Base-by-base conservation (phyloP, 2,329 filamentous ascomycete species). In the Bisporella sp. region DNA sequence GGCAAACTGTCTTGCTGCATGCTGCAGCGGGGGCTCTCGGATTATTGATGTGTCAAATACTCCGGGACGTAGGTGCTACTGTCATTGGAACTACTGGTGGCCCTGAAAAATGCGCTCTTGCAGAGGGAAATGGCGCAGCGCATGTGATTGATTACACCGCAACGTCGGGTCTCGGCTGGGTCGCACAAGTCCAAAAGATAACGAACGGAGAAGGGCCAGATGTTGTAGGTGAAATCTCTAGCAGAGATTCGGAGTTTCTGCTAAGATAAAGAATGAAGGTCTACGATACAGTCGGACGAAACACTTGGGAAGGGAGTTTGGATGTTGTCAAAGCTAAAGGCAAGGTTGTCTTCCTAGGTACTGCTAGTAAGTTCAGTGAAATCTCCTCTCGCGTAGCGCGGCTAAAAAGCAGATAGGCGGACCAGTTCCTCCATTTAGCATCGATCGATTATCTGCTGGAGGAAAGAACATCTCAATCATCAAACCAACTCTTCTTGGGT, bases 381-480 rank as follows among this genome's bases (percentile, higher is more conserved):
- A 39, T 11, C 13, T 39, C 35, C 35, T 11, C 9, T 11, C 13
- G 9, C 9, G 9, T 11, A 9, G 35, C 9, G 35, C 13, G 9
- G 13, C 35, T 39, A 3, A 39, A 39, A 9, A 9, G 2, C 13
- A 2, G 9, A 39, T 39, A 39, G 35, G 35, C 13, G 35, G 35
- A 13, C 35, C 86, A 4, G 86, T 93, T 1, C 82, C 83, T n/a
- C 87, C 88, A 0, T 68, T 88, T 66, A 64, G 68, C 41, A 68
- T 74, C 43, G 60, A 72, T 39, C 73, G 76, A 11, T 74, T 96
- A 8, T 21, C 21, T 21, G 21, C 21, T 2, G 71, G 75, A 1
- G 72, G 81, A 46, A 96, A 95, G 73, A 92, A 91, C 67, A 69
- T 85, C 57, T 87, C 84, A 66, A 69, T 96, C 49, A 69, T 87